phyloP scores from a whole-genome alignment of 108 stramenopile genomes.

The Nitzschia palea region DNA sequence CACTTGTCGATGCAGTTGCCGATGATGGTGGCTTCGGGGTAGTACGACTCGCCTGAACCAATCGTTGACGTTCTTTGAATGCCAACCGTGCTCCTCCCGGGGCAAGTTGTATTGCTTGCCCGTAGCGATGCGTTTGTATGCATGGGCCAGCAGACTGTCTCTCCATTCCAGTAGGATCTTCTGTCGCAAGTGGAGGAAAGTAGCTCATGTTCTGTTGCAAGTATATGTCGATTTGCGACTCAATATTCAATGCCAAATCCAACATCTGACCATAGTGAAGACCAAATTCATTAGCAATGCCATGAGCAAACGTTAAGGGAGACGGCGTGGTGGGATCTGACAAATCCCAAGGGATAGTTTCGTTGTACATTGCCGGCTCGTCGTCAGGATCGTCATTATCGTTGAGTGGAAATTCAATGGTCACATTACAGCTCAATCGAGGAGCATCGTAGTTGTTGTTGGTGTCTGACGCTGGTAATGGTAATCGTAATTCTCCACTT shows the following conservation, averaged over 20 bases:
- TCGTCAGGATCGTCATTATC: conserved; percentile 30
- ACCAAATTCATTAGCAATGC: conserved; percentile 62
- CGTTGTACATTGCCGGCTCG: conserved; percentile 35
- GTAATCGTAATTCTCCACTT: conserved; percentile 63
- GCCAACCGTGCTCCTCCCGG: conserved; percentile 6
- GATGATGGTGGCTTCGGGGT: background rate
- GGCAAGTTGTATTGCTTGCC: conserved; percentile 3
- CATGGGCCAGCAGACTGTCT: conserved; percentile 19
- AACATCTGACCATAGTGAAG: conserved; percentile 60
- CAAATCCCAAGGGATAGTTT: conserved; percentile 67
- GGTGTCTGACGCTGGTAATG: conserved; percentile 61
- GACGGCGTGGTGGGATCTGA: conserved; percentile 54
- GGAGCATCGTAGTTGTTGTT: conserved; percentile 55
- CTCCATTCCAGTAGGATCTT: conserved; percentile 48
- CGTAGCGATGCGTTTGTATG: conserved; percentile 24
- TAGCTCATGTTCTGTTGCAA: conserved; percentile 31
- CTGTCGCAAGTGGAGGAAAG: conserved; percentile 37
- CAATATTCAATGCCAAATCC: conserved; percentile 62
- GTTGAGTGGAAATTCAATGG: conserved; percentile 59
- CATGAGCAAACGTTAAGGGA: conserved; percentile 52
- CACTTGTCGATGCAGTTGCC: background rate
- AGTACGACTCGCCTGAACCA: background rate
- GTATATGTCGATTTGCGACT: conserved; percentile 56
- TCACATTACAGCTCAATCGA: conserved; percentile 28
- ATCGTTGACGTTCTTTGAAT: conserved; percentile 15